Evolutionary conservation across 495 filamentous ascomycete species (phyloP).

Genomic region (Melanomma pulvis-pyrius): DNA sequence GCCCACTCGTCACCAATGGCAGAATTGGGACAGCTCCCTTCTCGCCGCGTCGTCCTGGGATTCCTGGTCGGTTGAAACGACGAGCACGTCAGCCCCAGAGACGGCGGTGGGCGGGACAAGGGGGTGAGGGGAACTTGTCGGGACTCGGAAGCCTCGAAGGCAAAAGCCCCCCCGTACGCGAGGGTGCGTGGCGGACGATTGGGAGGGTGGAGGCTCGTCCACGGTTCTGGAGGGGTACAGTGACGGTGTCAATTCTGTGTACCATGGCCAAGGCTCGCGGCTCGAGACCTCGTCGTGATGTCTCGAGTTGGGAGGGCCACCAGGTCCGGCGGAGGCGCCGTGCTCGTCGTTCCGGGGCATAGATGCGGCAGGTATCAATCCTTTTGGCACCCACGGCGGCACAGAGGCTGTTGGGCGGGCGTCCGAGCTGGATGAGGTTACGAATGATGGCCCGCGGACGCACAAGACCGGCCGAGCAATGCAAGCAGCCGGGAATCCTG

Average conservation of each 20-base stretch:
- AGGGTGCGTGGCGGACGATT: not conserved
- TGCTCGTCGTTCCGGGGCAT: not conserved
- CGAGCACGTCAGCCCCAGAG: slow-evolving; percentile 27
- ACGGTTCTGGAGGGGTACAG: not conserved
- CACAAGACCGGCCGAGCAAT: slow-evolving; percentile 7
- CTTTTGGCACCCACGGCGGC: slow-evolving; percentile 14
- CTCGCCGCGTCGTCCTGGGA: slow-evolving; percentile 9
- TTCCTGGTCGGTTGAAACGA: slow-evolving; percentile 18
- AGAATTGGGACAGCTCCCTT: not conserved
- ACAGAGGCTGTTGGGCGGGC: slow-evolving; percentile 13
- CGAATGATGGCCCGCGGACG: slow-evolving; percentile 14
- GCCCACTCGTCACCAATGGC: slow-evolving; percentile 3
- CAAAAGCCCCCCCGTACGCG: not conserved
- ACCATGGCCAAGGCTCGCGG: not conserved
- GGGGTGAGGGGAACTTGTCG: not conserved
- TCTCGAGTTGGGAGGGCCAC: not conserved
- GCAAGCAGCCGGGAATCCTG: slow-evolving; percentile 14
- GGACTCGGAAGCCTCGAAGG: slow-evolving; percentile 13
- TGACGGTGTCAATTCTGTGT: not conserved
- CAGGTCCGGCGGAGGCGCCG: not conserved
- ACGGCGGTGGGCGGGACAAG: slow-evolving; percentile 14
- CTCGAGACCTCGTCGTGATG: not conserved
- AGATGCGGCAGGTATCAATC: slow-evolving; percentile 11
- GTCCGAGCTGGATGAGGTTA: slow-evolving; percentile 8
- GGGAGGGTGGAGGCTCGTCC: no score